Evolutionary conservation across 1,139 yeast genomes (phyloP).

Genomic region (Blastobotrys petasosporus): DNA sequence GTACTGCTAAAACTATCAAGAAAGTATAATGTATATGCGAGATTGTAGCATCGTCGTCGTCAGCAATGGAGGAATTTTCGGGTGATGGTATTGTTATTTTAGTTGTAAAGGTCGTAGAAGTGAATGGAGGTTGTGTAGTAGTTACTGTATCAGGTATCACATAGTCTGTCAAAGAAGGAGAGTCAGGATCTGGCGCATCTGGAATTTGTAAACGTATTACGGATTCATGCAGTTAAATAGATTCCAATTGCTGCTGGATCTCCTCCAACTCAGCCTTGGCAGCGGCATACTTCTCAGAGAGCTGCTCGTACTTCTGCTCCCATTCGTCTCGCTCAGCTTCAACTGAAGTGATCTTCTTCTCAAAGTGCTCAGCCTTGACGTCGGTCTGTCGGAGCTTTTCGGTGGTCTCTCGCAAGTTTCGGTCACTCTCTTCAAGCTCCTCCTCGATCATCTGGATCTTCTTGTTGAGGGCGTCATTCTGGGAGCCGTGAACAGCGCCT

Average conservation of each 20-base stretch:
- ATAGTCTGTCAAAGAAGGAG: too few relatives aligned
- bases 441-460: constrained; percentile 90
- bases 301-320: constrained; percentile 89
- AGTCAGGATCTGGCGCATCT: too few relatives aligned
- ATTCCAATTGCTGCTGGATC: constrained; percentile 88
- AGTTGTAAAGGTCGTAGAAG: too few relatives aligned
- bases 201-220: too few relatives aligned
- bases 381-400: constrained; percentile 94
- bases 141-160: too few relatives aligned
- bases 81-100: too few relatives aligned
- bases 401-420: constrained; percentile 87
- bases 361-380: constrained; percentile 93
- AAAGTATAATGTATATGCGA: not conserved
- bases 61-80: not conserved
- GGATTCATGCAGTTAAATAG: constrained; percentile 45
- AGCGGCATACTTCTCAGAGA: constrained; percentile 69
- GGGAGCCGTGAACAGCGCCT: constrained; percentile 80
- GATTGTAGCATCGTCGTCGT: not conserved
- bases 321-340: constrained; percentile 89
- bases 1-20: constrained; percentile 8
- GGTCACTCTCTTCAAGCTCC: constrained; percentile 88
- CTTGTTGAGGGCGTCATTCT: constrained; percentile 86
- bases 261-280: constrained; percentile 92
- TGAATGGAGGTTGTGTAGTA: too few relatives aligned
- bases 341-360: constrained; percentile 86